phyloP scores from a whole-genome alignment of 371 early-diverging fungal species.

The Neoconidiobolus thromboides region DNA sequence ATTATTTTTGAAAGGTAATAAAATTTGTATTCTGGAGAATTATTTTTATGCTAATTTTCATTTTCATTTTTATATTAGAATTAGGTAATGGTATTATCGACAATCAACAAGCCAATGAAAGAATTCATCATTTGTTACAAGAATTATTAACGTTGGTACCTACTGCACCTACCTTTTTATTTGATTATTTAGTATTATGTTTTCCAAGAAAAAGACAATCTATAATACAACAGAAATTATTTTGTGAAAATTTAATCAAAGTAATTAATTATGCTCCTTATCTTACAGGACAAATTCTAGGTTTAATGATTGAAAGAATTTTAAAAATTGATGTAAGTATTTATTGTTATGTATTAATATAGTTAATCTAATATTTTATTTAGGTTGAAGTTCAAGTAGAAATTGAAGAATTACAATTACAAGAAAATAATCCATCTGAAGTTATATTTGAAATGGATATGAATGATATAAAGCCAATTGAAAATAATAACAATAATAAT shows the following conservation, averaged over 20 bases:
- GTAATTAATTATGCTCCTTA: slow-evolving; percentile 56
- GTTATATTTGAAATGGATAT: not conserved
- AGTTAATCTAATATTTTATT: not conserved
- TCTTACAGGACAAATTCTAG: slow-evolving; percentile 48
- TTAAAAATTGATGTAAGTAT: slow-evolving; percentile 67
- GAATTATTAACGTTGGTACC: not conserved
- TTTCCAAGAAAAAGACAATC: slow-evolving; percentile 64
- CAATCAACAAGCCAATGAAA: not conserved
- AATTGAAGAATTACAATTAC: slow-evolving; percentile 74
- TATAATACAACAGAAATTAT: slow-evolving; percentile 40
- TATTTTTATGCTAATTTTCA: not conserved
- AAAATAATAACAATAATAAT: slow-evolving; percentile 12
- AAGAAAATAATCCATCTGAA: slow-evolving; percentile 6
- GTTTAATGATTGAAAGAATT: slow-evolving; percentile 55
- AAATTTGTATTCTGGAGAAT: not conserved
- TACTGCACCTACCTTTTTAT: not conserved
- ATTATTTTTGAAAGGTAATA: not conserved
- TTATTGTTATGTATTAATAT: not conserved
- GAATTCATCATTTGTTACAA: not conserved
- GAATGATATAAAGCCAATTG: slow-evolving; percentile 13
- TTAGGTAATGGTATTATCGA: not conserved
- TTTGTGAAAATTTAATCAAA: slow-evolving; percentile 49
- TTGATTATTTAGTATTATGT: slow-evolving; percentile 10
- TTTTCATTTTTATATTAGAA: no score
- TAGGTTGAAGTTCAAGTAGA: slow-evolving; percentile 82